Percentiles rank a stretch among this genome's conserved stretches.
phyloP scores from a whole-genome alignment of 2,329 filamentous ascomycete species.

The Aspergillus pseudonomiae region DNA sequence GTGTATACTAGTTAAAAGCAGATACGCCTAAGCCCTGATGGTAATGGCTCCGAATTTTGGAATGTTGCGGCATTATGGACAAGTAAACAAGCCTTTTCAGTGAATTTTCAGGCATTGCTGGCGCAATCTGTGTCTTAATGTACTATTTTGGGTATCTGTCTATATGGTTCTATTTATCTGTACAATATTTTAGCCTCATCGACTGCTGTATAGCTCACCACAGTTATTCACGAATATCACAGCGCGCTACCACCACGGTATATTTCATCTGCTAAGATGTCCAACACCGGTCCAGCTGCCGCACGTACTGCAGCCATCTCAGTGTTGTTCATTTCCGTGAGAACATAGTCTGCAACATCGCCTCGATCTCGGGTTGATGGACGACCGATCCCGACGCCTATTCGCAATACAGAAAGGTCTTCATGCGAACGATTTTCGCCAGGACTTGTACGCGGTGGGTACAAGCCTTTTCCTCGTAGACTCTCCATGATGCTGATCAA shows the following conservation, averaged over 20 bases:
- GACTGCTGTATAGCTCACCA: neutral
- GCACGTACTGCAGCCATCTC: conserved; percentile 57
- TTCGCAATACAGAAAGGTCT: conserved; percentile 54
- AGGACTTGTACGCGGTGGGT: conserved; percentile 38
- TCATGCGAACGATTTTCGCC: conserved; percentile 24
- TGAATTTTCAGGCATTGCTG: neutral
- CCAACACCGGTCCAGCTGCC: conserved; percentile 53
- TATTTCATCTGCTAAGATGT: conserved; percentile 55
- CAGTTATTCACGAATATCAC: conserved; percentile 1
- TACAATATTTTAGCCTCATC: neutral
- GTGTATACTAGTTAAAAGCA: neutral
- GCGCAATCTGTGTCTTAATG: neutral
- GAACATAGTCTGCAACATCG: conserved; percentile 76
- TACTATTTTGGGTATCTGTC: neutral
- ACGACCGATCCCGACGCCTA: conserved; percentile 86
- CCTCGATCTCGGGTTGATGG: conserved; percentile 68
- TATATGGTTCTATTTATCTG: neutral
- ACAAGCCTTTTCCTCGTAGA: conserved; percentile 50
- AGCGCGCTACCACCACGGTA: conserved; percentile 31
- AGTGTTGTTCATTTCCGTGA: conserved; percentile 64
- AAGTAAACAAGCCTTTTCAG: neutral
- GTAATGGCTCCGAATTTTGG: neutral
- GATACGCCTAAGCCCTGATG: neutral
- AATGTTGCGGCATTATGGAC: neutral
- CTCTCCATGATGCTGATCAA: conserved; percentile 66